Evolutionary conservation across 805 yeast species (phyloP).

Genomic region (Yarrowia sp.): DNA sequence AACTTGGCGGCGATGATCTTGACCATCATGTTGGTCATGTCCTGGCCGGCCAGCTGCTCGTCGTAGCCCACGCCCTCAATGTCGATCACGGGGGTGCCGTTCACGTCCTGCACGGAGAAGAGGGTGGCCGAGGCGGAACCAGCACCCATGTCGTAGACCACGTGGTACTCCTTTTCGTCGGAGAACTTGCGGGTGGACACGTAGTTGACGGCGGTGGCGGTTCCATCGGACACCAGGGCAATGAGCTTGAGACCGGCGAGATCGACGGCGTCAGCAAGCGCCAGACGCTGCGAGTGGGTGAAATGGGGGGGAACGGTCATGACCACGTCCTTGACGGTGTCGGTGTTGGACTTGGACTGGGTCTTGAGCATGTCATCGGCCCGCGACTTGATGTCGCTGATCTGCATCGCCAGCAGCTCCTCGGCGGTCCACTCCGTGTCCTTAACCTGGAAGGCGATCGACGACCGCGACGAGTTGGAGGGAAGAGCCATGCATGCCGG

Average conservation of each 20-base stretch:
- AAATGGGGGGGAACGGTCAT: slow-evolving; percentile 80
- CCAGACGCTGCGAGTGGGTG: slow-evolving; percentile 67
- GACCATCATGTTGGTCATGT: slow-evolving; percentile 70
- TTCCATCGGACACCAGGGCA: slow-evolving; percentile 84
- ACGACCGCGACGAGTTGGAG: slow-evolving; percentile 57
- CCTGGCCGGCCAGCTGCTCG: slow-evolving; percentile 74
- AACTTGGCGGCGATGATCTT: slow-evolving; percentile 68
- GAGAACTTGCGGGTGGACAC: slow-evolving; percentile 63
- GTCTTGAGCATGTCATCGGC: slow-evolving; percentile 67
- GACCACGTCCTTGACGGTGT: slow-evolving; percentile 70
- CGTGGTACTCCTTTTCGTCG: slow-evolving; percentile 61
- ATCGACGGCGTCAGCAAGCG: slow-evolving; percentile 73
- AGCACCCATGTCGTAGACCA: slow-evolving; percentile 91
- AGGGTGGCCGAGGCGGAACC: slow-evolving; percentile 88
- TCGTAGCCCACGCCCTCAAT: slow-evolving; percentile 77
- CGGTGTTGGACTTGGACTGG: slow-evolving; percentile 48
- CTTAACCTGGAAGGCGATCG: slow-evolving; percentile 64
- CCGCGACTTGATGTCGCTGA: slow-evolving; percentile 68
- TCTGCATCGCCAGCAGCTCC: slow-evolving; percentile 83
- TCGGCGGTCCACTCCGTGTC: slow-evolving; percentile 61
- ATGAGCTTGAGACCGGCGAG: slow-evolving; percentile 71
- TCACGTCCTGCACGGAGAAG: slow-evolving; percentile 63
- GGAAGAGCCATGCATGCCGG: slow-evolving; percentile 66
- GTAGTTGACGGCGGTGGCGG: slow-evolving; percentile 87
- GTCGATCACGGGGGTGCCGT: slow-evolving; percentile 55